Evolutionary conservation across 2,329 filamentous ascomycete species (phyloP).

Genomic region (Cytospora piceicola): DNA sequence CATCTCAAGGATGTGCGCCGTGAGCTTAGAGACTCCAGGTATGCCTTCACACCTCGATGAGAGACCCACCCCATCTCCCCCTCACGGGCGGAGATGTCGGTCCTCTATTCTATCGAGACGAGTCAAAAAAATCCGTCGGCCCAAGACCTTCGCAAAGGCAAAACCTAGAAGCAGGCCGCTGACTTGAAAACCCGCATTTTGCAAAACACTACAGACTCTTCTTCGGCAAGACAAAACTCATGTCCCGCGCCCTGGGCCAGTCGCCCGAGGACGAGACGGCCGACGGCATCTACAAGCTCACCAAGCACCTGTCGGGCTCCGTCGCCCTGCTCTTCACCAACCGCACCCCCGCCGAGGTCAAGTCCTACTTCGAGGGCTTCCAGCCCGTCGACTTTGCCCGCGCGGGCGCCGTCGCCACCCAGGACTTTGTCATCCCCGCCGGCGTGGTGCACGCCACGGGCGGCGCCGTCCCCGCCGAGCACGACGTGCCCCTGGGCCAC

Average conservation of each 20-base stretch:
- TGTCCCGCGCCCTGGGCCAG: slow-evolving; percentile 89
- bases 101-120: neutral
- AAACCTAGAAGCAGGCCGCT: slow-evolving; percentile 19
- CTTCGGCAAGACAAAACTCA: slow-evolving; percentile 99
- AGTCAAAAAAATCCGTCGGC: slow-evolving; percentile 4
- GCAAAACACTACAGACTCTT: slow-evolving; percentile 67
- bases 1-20: slow-evolving; percentile 89
- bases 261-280: slow-evolving; percentile 78
- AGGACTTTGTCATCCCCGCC: slow-evolving; percentile 78
- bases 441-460: slow-evolving; percentile 82
- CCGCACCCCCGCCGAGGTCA: slow-evolving; percentile 68
- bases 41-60: slow-evolving; percentile 36
- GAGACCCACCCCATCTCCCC: slow-evolving; percentile 25
- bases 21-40: slow-evolving; percentile 85
- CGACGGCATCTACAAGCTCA: slow-evolving; percentile 73
- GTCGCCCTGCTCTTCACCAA: slow-evolving; percentile 92
- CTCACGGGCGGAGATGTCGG: neutral
- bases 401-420: slow-evolving; percentile 75
- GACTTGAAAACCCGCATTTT: slow-evolving; percentile 9
- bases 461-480: slow-evolving; percentile 76
- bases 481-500: slow-evolving; percentile 87
- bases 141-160: slow-evolving; percentile 14
- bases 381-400: slow-evolving; percentile 86
- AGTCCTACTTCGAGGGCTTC: slow-evolving; percentile 73
- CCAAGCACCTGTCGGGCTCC: slow-evolving; percentile 73